Evolutionary conservation across 2,329 filamentous ascomycete species (phyloP).

Genomic region (Aspergillus transmontanensis): DNA sequence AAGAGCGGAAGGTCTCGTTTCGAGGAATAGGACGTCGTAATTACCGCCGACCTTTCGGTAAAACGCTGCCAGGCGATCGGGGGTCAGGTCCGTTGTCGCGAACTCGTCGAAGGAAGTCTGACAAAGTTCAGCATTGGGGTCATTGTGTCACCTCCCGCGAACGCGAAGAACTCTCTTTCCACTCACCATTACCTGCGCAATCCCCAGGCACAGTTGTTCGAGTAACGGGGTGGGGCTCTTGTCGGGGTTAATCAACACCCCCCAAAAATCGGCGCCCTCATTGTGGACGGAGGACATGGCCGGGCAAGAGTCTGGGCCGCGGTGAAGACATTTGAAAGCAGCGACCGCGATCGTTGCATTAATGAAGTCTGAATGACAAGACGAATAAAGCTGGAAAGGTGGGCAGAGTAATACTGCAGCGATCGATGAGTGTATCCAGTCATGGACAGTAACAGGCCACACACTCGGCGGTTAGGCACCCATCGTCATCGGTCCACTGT

Average conservation of each 20-base stretch:
- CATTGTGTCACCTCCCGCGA: background rate
- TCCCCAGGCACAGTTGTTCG: slow-evolving; percentile 67
- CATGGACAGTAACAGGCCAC: slow-evolving; percentile 15
- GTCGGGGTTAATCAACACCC: slow-evolving; percentile 64
- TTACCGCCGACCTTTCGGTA: slow-evolving; percentile 75
- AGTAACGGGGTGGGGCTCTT: slow-evolving; percentile 69
- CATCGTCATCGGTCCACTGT: slow-evolving; percentile 24
- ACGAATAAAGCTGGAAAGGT: background rate
- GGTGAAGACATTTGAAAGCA: slow-evolving; percentile 20
- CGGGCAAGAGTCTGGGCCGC: slow-evolving; percentile 20
- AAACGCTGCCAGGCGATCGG: slow-evolving; percentile 73
- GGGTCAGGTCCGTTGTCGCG: slow-evolving; percentile 51
- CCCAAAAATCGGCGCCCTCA: slow-evolving; percentile 53
- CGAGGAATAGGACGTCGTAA: slow-evolving; percentile 78
- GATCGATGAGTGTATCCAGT: slow-evolving; percentile 3
- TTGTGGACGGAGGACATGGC: slow-evolving; percentile 34
- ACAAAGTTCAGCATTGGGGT: slow-evolving; percentile 3
- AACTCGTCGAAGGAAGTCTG: slow-evolving; percentile 37
- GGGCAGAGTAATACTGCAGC: background rate
- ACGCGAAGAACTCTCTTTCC: slow-evolving; percentile 5
- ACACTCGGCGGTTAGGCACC: slow-evolving; percentile 24
- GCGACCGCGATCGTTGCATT: slow-evolving; percentile 17
- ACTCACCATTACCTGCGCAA: slow-evolving; percentile 72
- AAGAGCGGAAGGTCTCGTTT: slow-evolving; percentile 71
- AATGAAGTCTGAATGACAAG: slow-evolving; percentile 6